A percentile compares a stretch with the other conserved stretches of the same genome.
Evolutionary conservation across 208 protist genomes (phyloP).

Genomic region (Trypanosoma grayi): DNA sequence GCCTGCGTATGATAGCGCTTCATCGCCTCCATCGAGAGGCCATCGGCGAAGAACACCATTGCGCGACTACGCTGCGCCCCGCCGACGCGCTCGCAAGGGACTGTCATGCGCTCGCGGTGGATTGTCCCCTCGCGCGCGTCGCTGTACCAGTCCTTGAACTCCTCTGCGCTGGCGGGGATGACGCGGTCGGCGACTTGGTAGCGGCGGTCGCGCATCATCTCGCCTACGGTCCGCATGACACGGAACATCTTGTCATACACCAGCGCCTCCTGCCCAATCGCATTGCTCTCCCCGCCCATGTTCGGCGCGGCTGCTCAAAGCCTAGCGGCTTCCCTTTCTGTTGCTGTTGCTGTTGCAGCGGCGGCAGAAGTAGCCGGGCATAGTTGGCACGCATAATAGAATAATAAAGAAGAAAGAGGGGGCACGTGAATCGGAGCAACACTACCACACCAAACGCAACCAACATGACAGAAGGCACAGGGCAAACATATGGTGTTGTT

Average conservation of each 20-base stretch:
- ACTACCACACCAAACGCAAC: no score
- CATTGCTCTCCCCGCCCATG: constrained; percentile 26
- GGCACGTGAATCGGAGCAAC: no score
- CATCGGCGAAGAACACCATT: constrained; percentile 71
- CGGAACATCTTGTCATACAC: constrained; percentile 77
- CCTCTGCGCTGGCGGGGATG: constrained; percentile 48
- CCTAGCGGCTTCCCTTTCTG: neutral
- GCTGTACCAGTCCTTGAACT: constrained; percentile 72
- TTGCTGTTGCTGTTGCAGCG: constrained; percentile 1
- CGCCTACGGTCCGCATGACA: constrained; percentile 70
- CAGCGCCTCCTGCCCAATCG: constrained; percentile 71
- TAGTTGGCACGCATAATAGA: no score
- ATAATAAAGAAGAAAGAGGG: no score
- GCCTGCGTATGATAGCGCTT: constrained; percentile 57
- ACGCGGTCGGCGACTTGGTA: constrained; percentile 61
- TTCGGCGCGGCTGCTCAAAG: no score
- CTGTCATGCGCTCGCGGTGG: constrained; percentile 81
- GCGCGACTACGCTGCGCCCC: constrained; percentile 43
- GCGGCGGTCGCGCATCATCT: constrained; percentile 85
- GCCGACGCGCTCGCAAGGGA: constrained; percentile 62
- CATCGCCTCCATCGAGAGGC: constrained; percentile 58
- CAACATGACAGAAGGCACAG: no score
- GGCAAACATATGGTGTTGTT: no score
- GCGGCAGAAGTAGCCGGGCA: no score
- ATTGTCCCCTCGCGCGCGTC: constrained; percentile 33